Conservation (phyloP, 2,329 filamentous ascomycete species). For the Arthrobotrys pseudoclavata region DNA sequence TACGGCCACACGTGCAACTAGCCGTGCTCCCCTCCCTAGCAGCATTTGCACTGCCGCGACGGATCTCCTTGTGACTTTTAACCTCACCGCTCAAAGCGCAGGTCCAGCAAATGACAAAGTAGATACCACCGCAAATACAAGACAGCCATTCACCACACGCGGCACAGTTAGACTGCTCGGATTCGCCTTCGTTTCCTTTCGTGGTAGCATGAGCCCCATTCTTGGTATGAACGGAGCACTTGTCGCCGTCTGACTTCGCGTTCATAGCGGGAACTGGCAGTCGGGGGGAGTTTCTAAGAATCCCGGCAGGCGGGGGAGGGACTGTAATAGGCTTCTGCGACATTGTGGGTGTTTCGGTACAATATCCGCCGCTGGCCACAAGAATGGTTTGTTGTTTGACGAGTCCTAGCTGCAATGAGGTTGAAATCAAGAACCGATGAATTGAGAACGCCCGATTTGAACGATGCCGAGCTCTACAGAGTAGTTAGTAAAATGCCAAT, state of each 20-base stretch:
- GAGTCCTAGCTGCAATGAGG: background rate
- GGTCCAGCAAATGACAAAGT: conserved; percentile 59
- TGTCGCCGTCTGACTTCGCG: conserved; percentile 30
- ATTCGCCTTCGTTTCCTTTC: conserved; percentile 31
- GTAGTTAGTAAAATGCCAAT: background rate
- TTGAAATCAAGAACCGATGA: background rate
- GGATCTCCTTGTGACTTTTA: conserved; percentile 43
- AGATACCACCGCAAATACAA: conserved; percentile 47
- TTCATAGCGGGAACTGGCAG: conserved; percentile 20
- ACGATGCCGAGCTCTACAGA: background rate
- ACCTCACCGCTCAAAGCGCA: conserved; percentile 56
- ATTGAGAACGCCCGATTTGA: background rate
- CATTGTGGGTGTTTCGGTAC: conserved; percentile 6
- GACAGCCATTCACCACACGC: conserved; percentile 55
- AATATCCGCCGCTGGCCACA: background rate
- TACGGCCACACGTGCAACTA: conserved; percentile 36
- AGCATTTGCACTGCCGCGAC: conserved; percentile 30
- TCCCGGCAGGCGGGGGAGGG: conserved; percentile 30
- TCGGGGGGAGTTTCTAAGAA: conserved; percentile 29
- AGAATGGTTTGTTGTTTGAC: background rate
- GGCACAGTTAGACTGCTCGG: conserved; percentile 45
- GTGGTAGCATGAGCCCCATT: conserved; percentile 4
- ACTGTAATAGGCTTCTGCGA: conserved; percentile 33
- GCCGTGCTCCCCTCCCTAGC: conserved; percentile 31
- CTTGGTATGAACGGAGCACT: conserved; percentile 48